phyloP scores from a whole-genome alignment of 75 land plant species.

The Cupressus sempervirens region DNA sequence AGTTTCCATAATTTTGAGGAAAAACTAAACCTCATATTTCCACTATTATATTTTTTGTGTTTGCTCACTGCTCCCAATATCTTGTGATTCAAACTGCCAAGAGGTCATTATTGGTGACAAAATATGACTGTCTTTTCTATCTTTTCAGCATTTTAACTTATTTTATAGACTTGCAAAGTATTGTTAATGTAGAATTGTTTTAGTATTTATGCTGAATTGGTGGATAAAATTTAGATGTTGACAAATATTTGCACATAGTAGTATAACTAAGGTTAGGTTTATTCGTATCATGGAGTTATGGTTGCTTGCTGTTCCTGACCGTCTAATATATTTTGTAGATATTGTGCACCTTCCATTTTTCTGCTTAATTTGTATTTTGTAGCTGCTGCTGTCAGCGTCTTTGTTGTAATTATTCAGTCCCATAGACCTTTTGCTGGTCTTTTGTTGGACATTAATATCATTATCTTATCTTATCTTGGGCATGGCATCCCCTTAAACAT shows the following conservation, averaged over 20 bases:
- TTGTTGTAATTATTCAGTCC: no score
- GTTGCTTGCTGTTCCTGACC: background rate
- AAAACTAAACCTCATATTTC: background rate
- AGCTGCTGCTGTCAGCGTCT: background rate
- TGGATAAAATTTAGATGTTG: background rate
- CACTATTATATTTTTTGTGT: background rate
- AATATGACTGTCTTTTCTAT: background rate
- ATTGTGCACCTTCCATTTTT: background rate
- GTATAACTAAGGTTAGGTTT: background rate
- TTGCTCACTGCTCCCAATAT: background rate
- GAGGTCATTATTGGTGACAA: background rate
- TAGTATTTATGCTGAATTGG: background rate
- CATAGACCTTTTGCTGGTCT: no score
- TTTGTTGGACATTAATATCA: no score
- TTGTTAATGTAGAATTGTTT: background rate
- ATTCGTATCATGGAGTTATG: background rate
- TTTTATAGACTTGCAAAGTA: background rate
- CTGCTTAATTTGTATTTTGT: background rate
- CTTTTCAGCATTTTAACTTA: background rate
- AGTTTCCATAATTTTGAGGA: background rate
- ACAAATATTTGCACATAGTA: background rate
- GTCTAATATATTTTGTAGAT: background rate
- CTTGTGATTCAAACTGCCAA: background rate
- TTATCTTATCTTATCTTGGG: background rate
- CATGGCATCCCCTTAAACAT: background rate